Evolutionary conservation across 139 green algal species (phyloP), one percentile per base, ranked within the genome.

Genomic region (Micractinium sp.): DNA sequence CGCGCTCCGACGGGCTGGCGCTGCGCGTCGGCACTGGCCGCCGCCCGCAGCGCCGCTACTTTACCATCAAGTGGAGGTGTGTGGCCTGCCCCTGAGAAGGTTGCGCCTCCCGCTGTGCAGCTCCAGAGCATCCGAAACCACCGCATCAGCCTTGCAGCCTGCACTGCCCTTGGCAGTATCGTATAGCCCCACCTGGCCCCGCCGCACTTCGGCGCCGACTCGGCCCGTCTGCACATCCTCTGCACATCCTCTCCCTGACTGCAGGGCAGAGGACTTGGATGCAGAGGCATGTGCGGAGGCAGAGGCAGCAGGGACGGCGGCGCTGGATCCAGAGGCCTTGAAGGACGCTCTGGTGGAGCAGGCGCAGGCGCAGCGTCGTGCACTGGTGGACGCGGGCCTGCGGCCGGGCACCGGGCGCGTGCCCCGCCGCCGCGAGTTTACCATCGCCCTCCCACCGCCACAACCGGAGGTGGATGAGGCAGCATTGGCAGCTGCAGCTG

Each of bases 301-400:
- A 20, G 82, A 39, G 36, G 36, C 63, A 29, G 83, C 73, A 41
- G 38, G 53, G 80, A 31, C 88, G 1, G 69, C 33, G 35, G 63
- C 73, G 4, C 79, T 90, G n/a, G 89, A 92, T 80, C 74, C 85
- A 1, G 84, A 90, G 66, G 89, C 82, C 19, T 41, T 92, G 31
- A 92, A 92, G 41, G 89, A 90, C 78, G 89, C 89, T 0, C 63
- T 92, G 61, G 33, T 92, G n/a, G 71, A 89, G 89, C 85, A 92
- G 82, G 89, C 89, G 31, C 27, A n/a, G 53, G 89, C 76, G 23
- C 76, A 92, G 60, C 74, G 89, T 9, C 38, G 41, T 3, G 83
- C 83, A 19, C 67, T 87, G 66, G 27, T 87, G 67, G 27, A 87
- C 0, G 83, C 83, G 20, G 71, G 29, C 25, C n/a, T 61, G 85